Conservation (phyloP, 495 filamentous ascomycete genomes). For the Haplographium delicatum region DNA sequence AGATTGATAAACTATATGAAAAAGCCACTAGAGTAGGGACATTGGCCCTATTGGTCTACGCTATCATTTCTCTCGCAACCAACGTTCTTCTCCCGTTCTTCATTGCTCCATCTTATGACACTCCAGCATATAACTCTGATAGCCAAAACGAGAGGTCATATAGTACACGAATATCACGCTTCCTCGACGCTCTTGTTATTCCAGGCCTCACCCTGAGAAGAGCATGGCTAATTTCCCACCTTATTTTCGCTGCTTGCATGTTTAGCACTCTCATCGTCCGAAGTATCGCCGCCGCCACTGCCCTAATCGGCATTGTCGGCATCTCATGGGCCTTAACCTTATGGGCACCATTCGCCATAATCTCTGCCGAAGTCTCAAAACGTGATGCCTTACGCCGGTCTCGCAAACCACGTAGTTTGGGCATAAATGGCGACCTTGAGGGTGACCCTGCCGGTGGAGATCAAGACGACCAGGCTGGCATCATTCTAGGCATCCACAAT, state of each 20-base stretch:
- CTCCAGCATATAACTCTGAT: conserved; percentile 24
- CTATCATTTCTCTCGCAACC: conserved; percentile 69
- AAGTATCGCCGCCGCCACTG: conserved; percentile 58
- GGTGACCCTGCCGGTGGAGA: conserved; percentile 35
- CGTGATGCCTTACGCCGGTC: conserved; percentile 65
- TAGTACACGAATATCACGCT: conserved; percentile 24
- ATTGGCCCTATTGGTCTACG: conserved; percentile 81
- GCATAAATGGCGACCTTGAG: conserved; percentile 4
- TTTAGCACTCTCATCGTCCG: conserved; percentile 73
- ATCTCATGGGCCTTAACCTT: conserved; percentile 85
- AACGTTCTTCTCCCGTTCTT: conserved; percentile 81
- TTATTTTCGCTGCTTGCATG: conserved; percentile 75
- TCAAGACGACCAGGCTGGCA: conserved; percentile 68
- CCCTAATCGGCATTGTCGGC: conserved; percentile 71
- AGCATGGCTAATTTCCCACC: conserved; percentile 75
- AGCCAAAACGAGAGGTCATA: conserved; percentile 28
- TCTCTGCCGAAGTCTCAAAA: conserved; percentile 77
- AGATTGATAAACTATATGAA: conserved; percentile 76
- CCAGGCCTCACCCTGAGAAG: conserved; percentile 77
- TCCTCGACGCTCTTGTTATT: conserved; percentile 60
- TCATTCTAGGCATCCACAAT: conserved; percentile 88
- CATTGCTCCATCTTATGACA: conserved; percentile 67
- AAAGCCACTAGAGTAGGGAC: conserved; percentile 75
- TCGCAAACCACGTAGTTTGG: conserved; percentile 12
- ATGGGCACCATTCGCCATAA: conserved; percentile 91